These are phyloP conservation scores for Terana coerulea DNA, from an alignment of 768 basidiomycete species.

Conservation along the genomic window DNA sequence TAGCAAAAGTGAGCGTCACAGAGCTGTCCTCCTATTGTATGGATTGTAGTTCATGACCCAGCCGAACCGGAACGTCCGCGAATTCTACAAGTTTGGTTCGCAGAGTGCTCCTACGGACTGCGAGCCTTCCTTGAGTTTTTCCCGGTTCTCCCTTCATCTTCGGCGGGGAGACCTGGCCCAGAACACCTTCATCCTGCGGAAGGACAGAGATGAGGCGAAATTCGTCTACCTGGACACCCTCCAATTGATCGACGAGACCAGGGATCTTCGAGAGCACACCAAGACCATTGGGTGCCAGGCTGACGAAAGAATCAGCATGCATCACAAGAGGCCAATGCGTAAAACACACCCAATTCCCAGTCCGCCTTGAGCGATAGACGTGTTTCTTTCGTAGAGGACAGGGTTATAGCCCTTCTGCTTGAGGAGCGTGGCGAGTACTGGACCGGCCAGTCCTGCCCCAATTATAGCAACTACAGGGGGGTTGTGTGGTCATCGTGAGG, in stretches of 20 bases:
- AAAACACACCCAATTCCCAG: slow-evolving; percentile 28
- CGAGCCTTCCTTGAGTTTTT: neutral
- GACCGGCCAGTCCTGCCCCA: neutral
- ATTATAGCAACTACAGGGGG: slow-evolving; percentile 1
- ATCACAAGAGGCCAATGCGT: too few species aligned
- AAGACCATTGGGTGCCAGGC: slow-evolving; percentile 5
- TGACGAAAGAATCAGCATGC: neutral
- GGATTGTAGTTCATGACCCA: slow-evolving; percentile 30
- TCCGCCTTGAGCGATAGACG: slow-evolving; percentile 20
- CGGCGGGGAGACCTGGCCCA: neutral
- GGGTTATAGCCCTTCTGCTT: slow-evolving; percentile 5
- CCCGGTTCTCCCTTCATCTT: neutral
- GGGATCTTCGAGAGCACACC: slow-evolving; percentile 8
- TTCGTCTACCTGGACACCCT: neutral
- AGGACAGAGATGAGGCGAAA: slow-evolving; percentile 10
- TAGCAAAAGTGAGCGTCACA: slow-evolving; percentile 29
- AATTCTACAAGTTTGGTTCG: slow-evolving; percentile 27
- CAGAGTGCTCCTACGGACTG: slow-evolving; percentile 26
- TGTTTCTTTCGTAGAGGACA: slow-evolving; percentile 5
- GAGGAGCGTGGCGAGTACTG: slow-evolving; percentile 1
- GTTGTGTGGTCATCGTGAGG: too few species aligned
- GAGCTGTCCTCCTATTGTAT: slow-evolving; percentile 30
- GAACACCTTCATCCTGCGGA: slow-evolving; percentile 7
- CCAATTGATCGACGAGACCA: slow-evolving; percentile 8
- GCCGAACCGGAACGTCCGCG: slow-evolving; percentile 30